Conservation (phyloP, 371 early-diverging fungal species). For the Mortierella sp. region DNA sequence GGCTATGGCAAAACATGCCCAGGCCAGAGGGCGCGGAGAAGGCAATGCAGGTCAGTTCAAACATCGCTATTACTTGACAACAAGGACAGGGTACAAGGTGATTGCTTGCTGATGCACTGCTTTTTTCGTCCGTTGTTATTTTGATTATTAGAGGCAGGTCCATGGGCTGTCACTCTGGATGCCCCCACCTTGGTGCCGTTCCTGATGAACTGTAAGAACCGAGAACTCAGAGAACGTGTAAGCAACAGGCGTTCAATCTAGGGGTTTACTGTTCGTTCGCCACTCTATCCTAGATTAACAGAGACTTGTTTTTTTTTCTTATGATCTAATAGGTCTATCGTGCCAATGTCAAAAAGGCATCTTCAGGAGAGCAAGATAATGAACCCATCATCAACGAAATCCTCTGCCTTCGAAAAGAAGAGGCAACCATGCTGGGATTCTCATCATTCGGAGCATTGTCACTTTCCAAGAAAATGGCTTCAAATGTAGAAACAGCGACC, state of each 20-base stretch:
- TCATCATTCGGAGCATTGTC: slow-evolving; percentile 68
- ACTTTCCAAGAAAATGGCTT: slow-evolving; percentile 74
- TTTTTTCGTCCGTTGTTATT: not conserved
- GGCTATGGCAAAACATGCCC: slow-evolving; percentile 63
- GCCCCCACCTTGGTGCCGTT: slow-evolving; percentile 70
- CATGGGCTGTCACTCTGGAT: slow-evolving; percentile 73
- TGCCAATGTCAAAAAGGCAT: slow-evolving; percentile 69
- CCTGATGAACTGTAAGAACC: slow-evolving; percentile 73
- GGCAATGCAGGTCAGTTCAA: slow-evolving; percentile 45
- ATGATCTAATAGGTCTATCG: too few species aligned
- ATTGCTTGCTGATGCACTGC: too few species aligned
- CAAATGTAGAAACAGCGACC: slow-evolving; percentile 60
- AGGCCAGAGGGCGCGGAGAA: slow-evolving; percentile 55
- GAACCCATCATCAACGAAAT: slow-evolving; percentile 73
- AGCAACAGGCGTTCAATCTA: too few species aligned
- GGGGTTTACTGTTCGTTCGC: too few species aligned
- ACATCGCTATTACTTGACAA: too few species aligned
- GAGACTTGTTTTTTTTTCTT: too few species aligned
- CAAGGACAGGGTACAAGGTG: not conserved
- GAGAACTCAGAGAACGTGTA: slow-evolving; percentile 68
- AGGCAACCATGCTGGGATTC: slow-evolving; percentile 66
- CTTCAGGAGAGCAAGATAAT: slow-evolving; percentile 64
- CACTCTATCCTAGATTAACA: too few species aligned
- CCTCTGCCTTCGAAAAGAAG: slow-evolving; percentile 60
- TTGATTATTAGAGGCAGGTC: slow-evolving; percentile 50